Base-by-base conservation (phyloP, 768 basidiomycete genomes). In the Chlorophyllum brunneum region DNA sequence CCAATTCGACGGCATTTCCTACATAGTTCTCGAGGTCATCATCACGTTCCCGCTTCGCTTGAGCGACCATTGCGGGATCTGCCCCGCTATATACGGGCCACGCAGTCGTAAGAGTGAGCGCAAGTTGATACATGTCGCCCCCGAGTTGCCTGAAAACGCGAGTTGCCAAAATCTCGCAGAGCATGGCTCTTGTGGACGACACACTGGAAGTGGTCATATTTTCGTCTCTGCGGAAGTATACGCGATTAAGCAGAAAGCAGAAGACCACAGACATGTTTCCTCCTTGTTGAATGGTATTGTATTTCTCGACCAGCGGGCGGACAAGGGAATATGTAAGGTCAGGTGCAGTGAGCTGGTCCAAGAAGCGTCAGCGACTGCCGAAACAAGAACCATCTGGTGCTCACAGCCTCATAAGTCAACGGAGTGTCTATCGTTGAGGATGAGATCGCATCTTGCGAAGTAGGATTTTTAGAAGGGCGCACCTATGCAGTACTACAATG, bases 1-100 rank as follows among this genome's bases (percentile, higher is more conserved):
- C 94, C 75, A 92, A 76, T 66, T 98, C 94, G 44, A 97, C 88
- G 1, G 92, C 94, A 61, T 94, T 97, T 4, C 95, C 94, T 1
- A 93, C 84, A 50, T 85, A 67, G 48, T 92, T 83, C 60, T 90
- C 86, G 27, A 86, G 64, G 59, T 88, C 86, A 48, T 84, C 82
- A 54, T 86, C 84, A 34, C 80, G 69, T 45, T 90, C 82, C 52
- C 80, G 76, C 52, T 77, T 75, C 4, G 82, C 86, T 48, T 78
- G 75, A 16, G 73, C 65, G 33, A 92, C 59, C 9, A 89, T 63
- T 23, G 70, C 72, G 2, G 77, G 67, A 42, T 85, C 85, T 4
- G 88, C 88, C 6, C 91, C 90, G 15, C 79, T 77, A 64, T 87
- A 92, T 2, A 93, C 85, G 0, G 79, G 78, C 91, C 91, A 93